Evolutionary conservation across 2,329 filamentous ascomycete species (phyloP).

Genomic region (Xylaria sp.): DNA sequence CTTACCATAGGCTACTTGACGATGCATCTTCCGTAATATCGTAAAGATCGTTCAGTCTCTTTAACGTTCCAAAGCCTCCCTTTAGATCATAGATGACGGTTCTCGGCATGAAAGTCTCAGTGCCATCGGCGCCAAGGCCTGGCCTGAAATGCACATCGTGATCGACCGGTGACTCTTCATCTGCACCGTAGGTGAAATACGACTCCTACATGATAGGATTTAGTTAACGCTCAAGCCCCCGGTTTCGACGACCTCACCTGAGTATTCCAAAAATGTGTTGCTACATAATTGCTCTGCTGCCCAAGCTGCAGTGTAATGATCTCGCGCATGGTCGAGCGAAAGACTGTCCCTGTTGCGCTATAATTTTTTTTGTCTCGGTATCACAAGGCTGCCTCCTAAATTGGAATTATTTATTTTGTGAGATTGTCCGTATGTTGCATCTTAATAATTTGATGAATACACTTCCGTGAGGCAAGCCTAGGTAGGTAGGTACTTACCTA

Average conservation of each 20-base stretch:
- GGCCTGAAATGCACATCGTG: slow-evolving; percentile 89
- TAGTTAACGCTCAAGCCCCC: not conserved
- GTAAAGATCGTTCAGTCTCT: slow-evolving; percentile 88
- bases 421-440: not conserved
- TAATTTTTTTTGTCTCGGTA: not conserved
- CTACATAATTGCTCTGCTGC: slow-evolving; percentile 89
- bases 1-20: slow-evolving; percentile 49
- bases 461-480: not conserved
- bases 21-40: slow-evolving; percentile 53
- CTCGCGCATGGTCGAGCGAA: slow-evolving; percentile 74
- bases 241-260: slow-evolving; percentile 60
- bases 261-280: slow-evolving; percentile 96
- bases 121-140: slow-evolving; percentile 80
- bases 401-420: not conserved
- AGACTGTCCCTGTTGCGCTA: not conserved
- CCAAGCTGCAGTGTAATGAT: slow-evolving; percentile 94
- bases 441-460: not conserved
- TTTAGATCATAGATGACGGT: slow-evolving; percentile 96
- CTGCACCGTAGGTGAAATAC: slow-evolving; percentile 85
- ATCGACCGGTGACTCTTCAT: slow-evolving; percentile 71
- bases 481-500: no score
- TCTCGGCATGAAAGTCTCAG: slow-evolving; percentile 90
- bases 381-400: not conserved
- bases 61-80: slow-evolving; percentile 86
- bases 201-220: slow-evolving; percentile 69